Evolutionary conservation across 163 green algal genomes (phyloP).

Genomic region (Trebouxiophyceae sp.): DNA sequence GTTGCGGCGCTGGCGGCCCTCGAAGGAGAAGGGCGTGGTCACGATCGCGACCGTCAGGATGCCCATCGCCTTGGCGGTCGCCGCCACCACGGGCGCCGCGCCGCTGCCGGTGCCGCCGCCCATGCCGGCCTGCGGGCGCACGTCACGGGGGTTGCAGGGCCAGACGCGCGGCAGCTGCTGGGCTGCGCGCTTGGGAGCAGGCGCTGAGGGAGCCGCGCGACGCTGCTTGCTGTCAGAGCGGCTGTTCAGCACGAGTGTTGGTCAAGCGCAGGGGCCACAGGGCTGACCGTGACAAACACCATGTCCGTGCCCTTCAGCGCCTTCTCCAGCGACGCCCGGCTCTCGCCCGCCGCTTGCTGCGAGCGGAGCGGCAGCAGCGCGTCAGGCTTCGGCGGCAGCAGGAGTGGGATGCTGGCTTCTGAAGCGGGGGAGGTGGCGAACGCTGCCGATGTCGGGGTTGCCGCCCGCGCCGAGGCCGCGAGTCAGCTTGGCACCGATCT

Average conservation of each 20-base stretch:
- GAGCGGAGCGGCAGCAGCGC: conserved; percentile 3
- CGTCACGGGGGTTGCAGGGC: too few relatives aligned
- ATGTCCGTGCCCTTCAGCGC: conserved; percentile 75
- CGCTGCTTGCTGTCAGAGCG: too few relatives aligned
- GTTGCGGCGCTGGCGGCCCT: conserved; percentile 64
- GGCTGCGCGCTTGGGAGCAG: too few relatives aligned
- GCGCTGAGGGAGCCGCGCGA: too few relatives aligned
- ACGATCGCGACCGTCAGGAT: conserved; percentile 94
- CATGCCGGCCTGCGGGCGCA: conserved; percentile 80
- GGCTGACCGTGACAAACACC: conserved; percentile 84
- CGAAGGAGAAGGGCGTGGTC: conserved; percentile 92
- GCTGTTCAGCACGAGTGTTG: neutral
- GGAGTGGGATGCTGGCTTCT: too few relatives aligned
- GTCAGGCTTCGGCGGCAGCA: too few relatives aligned
- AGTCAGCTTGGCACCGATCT: conserved; percentile 82
- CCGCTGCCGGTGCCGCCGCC: conserved; percentile 84
- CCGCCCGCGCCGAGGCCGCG: conserved; percentile 81
- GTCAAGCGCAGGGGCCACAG: neutral
- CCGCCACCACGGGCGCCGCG: conserved; percentile 76
- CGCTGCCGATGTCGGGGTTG: conserved; percentile 48
- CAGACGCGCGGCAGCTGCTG: too few relatives aligned
- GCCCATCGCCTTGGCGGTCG: conserved; percentile 69
- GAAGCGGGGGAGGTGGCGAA: too few relatives aligned
- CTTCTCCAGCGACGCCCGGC: conserved; percentile 48
- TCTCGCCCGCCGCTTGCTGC: conserved; percentile 77